A percentile compares a stretch with the other conserved stretches of the same genome.
Evolutionary conservation across 805 yeast genomes (phyloP).

Genomic region (Sugiyamaella americana): DNA sequence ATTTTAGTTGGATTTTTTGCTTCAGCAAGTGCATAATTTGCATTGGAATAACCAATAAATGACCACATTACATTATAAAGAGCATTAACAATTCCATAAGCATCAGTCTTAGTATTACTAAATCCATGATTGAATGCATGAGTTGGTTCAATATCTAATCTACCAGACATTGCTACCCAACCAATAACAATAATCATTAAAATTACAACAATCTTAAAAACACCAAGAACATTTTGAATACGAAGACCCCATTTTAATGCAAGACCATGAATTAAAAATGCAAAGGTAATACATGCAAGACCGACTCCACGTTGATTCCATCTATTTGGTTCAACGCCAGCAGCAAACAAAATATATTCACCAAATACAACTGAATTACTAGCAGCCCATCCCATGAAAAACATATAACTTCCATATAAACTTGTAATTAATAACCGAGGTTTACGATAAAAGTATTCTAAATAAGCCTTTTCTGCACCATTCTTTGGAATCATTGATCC

Average conservation of each 20-base stretch:
- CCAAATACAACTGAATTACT: constrained; percentile 80
- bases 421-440: constrained; percentile 65
- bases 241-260: constrained; percentile 61
- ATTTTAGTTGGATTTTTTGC: constrained; percentile 66
- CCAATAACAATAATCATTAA: constrained; percentile 68
- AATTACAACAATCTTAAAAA: constrained; percentile 67
- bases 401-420: constrained; percentile 62
- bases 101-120: constrained; percentile 38
- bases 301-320: constrained; percentile 80
- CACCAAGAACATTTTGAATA: constrained; percentile 59
- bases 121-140: constrained; percentile 58
- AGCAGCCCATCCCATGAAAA: constrained; percentile 80
- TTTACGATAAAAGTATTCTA: constrained; percentile 61
- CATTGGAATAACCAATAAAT: constrained; percentile 76
- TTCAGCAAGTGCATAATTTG: constrained; percentile 77
- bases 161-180: constrained; percentile 77
- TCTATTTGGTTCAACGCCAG: constrained; percentile 56
- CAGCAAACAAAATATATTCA: constrained; percentile 68
- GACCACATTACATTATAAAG: constrained; percentile 82
- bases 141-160: constrained; percentile 48
- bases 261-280: constrained; percentile 56
- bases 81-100: constrained; percentile 50
- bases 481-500: constrained; percentile 74
- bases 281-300: constrained; percentile 63
- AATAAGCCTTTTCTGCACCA: constrained; percentile 81